Percentiles rank a stretch among this genome's conserved stretches.
These are phyloP conservation scores for Penicillium sp. DNA, from an alignment of 2,329 filamentous ascomycete species.

Conservation along the genomic window DNA sequence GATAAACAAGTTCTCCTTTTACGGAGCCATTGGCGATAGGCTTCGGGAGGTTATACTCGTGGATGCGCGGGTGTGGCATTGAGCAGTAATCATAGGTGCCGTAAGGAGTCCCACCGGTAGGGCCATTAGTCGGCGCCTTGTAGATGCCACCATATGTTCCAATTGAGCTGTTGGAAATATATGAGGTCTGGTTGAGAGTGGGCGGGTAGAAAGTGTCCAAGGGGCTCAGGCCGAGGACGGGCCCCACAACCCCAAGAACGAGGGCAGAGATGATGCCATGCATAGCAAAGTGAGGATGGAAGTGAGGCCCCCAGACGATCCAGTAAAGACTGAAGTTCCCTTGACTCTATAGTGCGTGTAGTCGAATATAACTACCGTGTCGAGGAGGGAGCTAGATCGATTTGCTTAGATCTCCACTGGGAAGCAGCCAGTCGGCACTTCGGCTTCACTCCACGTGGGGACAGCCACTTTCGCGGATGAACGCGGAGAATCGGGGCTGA, in stretches of 20 bases:
- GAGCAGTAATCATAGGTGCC: slow-evolving; percentile 39
- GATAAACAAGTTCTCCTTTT: slow-evolving; percentile 33
- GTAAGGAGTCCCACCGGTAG: slow-evolving; percentile 21
- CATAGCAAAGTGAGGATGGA: slow-evolving; percentile 6
- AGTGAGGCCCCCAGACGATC: background rate
- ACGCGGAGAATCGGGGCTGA: background rate
- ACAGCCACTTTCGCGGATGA: background rate
- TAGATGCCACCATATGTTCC: slow-evolving; percentile 39
- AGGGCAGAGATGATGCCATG: slow-evolving; percentile 2
- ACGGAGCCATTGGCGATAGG: slow-evolving; percentile 27
- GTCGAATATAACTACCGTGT: slow-evolving; percentile 3
- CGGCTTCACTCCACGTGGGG: slow-evolving; percentile 14
- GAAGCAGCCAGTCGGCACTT: slow-evolving; percentile 8
- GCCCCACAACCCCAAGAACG: slow-evolving; percentile 6
- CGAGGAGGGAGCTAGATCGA: background rate
- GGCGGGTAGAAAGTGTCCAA: slow-evolving; percentile 35
- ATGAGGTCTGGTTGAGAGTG: slow-evolving; percentile 34
- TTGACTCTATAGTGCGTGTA: background rate
- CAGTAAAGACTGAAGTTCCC: background rate
- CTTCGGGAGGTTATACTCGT: slow-evolving; percentile 31
- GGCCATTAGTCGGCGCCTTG: slow-evolving; percentile 24
- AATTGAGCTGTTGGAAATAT: slow-evolving; percentile 34
- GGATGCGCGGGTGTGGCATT: slow-evolving; percentile 38
- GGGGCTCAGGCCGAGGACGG: slow-evolving; percentile 12
- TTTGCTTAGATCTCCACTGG: slow-evolving; percentile 1